Conservation (phyloP, 495 filamentous ascomycete species). For the Pyronema domesticum region DNA sequence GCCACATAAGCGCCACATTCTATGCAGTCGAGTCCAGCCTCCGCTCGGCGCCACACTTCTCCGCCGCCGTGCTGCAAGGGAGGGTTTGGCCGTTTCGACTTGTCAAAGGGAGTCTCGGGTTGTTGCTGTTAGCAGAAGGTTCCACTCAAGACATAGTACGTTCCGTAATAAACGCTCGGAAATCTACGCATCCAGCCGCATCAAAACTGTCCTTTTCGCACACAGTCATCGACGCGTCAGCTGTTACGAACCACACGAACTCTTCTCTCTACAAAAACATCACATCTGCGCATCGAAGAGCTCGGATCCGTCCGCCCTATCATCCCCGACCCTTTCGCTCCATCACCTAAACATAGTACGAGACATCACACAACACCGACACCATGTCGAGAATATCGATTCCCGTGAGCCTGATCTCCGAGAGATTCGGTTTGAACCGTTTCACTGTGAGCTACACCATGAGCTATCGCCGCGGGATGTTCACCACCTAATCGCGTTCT, state of each 20-base stretch:
- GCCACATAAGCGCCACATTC: too few relatives aligned
- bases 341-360: too few relatives aligned
- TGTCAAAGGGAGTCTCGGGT: background rate
- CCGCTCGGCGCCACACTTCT: too few relatives aligned
- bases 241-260: background rate
- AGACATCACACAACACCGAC: slow-evolving; percentile 3
- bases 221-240: background rate
- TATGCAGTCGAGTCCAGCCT: too few relatives aligned
- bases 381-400: slow-evolving; percentile 79
- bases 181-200: background rate
- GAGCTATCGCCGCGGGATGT: background rate
- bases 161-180: background rate
- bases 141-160: background rate
- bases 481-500: slow-evolving; percentile 5
- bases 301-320: too few relatives aligned
- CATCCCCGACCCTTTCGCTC: too few relatives aligned
- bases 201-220: background rate
- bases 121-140: background rate
- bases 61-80: too few relatives aligned
- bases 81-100: too few relatives aligned
- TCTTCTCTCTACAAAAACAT: background rate
- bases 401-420: slow-evolving; percentile 77
- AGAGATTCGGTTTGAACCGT: slow-evolving; percentile 64
- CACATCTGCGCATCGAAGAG: background rate
- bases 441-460: slow-evolving; percentile 17